Evolutionary conservation across 2,329 filamentous ascomycete genomes (phyloP).

Genomic region (Zymoseptoria tritici): DNA sequence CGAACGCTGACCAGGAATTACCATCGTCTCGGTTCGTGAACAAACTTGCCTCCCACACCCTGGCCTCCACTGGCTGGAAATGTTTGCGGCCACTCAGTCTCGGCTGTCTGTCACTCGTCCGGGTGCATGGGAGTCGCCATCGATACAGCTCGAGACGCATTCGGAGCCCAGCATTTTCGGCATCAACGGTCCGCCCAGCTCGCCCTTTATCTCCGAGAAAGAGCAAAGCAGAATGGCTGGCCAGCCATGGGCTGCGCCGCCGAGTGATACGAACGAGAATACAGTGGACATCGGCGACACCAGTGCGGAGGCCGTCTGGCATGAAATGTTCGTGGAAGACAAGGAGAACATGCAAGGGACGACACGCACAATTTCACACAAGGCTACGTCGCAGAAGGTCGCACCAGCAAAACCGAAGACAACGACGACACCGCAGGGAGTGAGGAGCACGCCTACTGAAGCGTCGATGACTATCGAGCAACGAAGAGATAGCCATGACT

Average conservation of each 20-base stretch:
- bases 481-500: no score
- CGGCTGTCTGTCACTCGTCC: no score
- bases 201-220: constrained; percentile 41
- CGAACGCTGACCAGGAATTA: no score
- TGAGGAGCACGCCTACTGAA: background rate
- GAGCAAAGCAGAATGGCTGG: constrained; percentile 28
- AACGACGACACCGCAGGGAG: constrained; percentile 8
- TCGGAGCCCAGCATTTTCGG: constrained; percentile 15
- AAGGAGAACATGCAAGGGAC: constrained; percentile 27
- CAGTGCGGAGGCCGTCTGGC: constrained; percentile 6
- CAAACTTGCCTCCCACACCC: no score
- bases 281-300: constrained; percentile 14
- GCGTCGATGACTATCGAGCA: no score
- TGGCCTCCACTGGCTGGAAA: no score
- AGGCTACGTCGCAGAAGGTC: constrained; percentile 18
- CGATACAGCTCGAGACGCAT: constrained; percentile 4
- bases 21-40: no score
- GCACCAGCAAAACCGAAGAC: constrained; percentile 16
- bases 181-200: constrained; percentile 36
- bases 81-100: no score
- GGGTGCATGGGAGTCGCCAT: constrained; percentile 12
- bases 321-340: constrained; percentile 16
- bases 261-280: constrained; percentile 6
- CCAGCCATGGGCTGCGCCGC: constrained; percentile 21
- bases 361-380: constrained; percentile 12